phyloP scores from a whole-genome alignment of 768 basidiomycete species.

The Boletus edulis region DNA sequence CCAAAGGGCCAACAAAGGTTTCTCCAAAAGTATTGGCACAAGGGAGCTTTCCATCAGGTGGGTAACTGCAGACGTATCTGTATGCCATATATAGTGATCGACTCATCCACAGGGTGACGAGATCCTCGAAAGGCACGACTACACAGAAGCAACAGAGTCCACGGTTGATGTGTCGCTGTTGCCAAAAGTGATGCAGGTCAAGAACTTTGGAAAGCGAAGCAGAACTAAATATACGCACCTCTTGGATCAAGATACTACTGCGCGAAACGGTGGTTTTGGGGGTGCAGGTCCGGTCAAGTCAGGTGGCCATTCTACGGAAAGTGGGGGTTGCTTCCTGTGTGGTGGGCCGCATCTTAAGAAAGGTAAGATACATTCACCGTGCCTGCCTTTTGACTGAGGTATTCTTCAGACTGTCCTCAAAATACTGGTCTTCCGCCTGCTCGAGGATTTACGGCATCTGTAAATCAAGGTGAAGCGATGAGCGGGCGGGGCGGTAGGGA shows the following conservation, averaged over 20 bases:
- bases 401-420: conserved; percentile 47
- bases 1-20: conserved; percentile 91
- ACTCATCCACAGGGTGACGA: conserved; percentile 69
- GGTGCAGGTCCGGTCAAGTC: conserved; percentile 51
- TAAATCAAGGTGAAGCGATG: conserved; percentile 33
- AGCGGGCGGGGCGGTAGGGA: conserved; percentile 33
- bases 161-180: conserved; percentile 85
- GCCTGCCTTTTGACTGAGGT: conserved; percentile 5
- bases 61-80: conserved; percentile 14
- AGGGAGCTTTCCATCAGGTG: conserved; percentile 98
- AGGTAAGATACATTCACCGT: conserved; percentile 43
- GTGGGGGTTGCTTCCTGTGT: conserved; percentile 85
- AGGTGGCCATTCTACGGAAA: conserved; percentile 54
- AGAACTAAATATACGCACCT: conserved; percentile 97
- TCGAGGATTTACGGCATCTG: conserved; percentile 26
- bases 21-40: conserved; percentile 98
- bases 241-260: conserved; percentile 90
- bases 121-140: conserved; percentile 80
- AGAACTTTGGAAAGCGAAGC: conserved; percentile 89
- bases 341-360: conserved; percentile 93
- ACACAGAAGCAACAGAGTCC: conserved; percentile 84
- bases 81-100: conserved; percentile 12
- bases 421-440: conserved; percentile 40
- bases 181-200: conserved; percentile 96
- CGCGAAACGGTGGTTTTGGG: conserved; percentile 59